phyloP scores from a whole-genome alignment of 805 yeast species.

The Isabelozyma rhagii region DNA sequence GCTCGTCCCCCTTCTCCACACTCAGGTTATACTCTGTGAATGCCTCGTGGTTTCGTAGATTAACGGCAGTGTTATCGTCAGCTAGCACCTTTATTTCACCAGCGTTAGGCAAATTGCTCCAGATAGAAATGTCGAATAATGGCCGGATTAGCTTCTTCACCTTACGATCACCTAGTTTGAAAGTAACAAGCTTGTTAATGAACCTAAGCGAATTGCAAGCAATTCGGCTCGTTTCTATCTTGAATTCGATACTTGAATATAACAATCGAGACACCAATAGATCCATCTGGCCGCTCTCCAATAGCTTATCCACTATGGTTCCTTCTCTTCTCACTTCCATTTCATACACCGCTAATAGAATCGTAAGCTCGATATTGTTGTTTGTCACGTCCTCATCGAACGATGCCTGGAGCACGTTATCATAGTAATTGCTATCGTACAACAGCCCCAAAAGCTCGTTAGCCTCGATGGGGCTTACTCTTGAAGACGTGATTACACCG shows the following conservation, averaged over 20 bases:
- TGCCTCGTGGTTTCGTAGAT: neutral
- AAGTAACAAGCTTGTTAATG: slow-evolving; percentile 9
- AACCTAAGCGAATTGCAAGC: neutral
- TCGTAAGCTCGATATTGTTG: slow-evolving; percentile 38
- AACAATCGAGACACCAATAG: neutral
- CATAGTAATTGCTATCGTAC: slow-evolving; percentile 16
- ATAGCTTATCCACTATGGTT: slow-evolving; percentile 2
- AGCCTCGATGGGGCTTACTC: neutral
- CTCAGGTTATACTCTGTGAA: neutral
- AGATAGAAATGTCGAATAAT: slow-evolving; percentile 29
- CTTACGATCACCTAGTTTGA: neutral
- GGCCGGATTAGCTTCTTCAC: slow-evolving; percentile 14
- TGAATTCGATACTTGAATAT: slow-evolving; percentile 1
- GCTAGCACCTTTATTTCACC: neutral
- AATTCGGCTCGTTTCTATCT: neutral
- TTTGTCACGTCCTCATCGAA: slow-evolving; percentile 38
- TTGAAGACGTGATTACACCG: neutral
- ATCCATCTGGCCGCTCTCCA: neutral
- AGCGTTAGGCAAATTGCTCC: slow-evolving; percentile 17
- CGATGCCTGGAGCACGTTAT: slow-evolving; percentile 37
- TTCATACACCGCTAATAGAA: slow-evolving; percentile 10
- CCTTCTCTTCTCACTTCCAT: slow-evolving; percentile 4
- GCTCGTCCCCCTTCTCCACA: neutral
- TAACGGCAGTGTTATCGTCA: neutral
- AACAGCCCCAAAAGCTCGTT: slow-evolving; percentile 5